Evolutionary conservation across 2,329 filamentous ascomycete species (phyloP).

Genomic region (Alternaria burnsii): DNA sequence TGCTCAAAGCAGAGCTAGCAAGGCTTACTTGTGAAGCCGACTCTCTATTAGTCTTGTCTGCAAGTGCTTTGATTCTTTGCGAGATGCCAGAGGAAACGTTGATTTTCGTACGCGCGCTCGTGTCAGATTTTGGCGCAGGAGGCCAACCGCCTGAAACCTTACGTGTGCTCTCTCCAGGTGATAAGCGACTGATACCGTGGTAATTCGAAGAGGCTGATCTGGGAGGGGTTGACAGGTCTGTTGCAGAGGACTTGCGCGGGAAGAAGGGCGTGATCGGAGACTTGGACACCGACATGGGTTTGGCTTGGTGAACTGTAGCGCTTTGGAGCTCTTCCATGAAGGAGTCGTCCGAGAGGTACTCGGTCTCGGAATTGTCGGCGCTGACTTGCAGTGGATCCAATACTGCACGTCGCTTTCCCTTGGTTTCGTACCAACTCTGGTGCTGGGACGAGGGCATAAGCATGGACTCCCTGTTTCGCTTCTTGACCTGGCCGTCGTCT

Average conservation of each 20-base stretch:
- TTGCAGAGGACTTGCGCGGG: conserved; percentile 46
- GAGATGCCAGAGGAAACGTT: conserved; percentile 92
- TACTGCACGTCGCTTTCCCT: conserved; percentile 52
- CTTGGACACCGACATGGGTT: conserved; percentile 74
- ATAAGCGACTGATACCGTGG: conserved; percentile 29
- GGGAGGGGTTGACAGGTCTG: conserved; percentile 36
- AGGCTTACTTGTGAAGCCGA: conserved; percentile 37
- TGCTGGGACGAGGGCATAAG: conserved; percentile 33
- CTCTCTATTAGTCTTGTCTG: conserved; percentile 72
- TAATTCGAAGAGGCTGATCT: conserved; percentile 51
- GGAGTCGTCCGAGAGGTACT: conserved; percentile 76
- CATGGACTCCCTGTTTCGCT: conserved; percentile 42
- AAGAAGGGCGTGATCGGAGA: conserved; percentile 79
- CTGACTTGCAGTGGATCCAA: conserved; percentile 51
- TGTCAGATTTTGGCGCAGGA: conserved; percentile 36
- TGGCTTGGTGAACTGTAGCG: conserved; percentile 84
- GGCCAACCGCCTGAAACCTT: conserved; percentile 47
- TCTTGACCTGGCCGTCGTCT: conserved; percentile 28
- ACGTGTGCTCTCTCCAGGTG: conserved; percentile 40
- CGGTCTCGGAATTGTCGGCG: conserved; percentile 53
- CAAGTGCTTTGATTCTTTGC: conserved; percentile 90
- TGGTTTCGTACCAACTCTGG: conserved; percentile 39
- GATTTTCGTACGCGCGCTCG: conserved; percentile 69
- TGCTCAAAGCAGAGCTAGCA: conserved; percentile 33
- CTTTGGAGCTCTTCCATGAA: conserved; percentile 86